These are phyloP conservation scores for Diaporthe eres DNA, from an alignment of 2,329 filamentous ascomycete genomes.

Conservation along the genomic window DNA sequence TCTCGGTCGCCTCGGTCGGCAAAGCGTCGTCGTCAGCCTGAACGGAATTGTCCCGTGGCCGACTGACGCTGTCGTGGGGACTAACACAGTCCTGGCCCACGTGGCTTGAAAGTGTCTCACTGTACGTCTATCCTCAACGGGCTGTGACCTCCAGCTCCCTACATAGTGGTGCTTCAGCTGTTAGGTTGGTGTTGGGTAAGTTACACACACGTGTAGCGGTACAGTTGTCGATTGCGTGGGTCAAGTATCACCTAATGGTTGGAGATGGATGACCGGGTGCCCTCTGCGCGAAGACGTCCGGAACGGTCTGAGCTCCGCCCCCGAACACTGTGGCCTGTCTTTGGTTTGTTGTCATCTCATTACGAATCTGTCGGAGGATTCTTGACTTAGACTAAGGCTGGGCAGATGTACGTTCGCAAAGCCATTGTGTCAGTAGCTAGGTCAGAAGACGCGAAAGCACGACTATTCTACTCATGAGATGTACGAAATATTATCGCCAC, in stretches of 20 bases:
- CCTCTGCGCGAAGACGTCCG: neutral
- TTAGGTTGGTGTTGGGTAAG: neutral
- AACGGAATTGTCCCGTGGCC: neutral
- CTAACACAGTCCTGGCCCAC: neutral
- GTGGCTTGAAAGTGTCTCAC: neutral
- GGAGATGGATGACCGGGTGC: neutral
- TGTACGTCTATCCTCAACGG: neutral
- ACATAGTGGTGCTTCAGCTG: neutral
- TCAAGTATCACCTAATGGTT: neutral
- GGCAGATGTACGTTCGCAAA: neutral
- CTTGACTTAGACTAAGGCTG: neutral
- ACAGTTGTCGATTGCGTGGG: neutral
- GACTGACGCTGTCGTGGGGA: slow-evolving; percentile 27
- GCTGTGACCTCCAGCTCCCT: neutral
- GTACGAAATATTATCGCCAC: neutral
- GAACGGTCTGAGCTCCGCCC: neutral
- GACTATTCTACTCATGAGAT: neutral
- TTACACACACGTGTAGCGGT: neutral
- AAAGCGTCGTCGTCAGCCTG: slow-evolving; percentile 30
- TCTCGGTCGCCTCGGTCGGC: slow-evolving; percentile 12
- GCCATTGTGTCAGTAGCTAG: neutral
- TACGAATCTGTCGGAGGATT: neutral
- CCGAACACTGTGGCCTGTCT: neutral
- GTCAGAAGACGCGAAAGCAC: neutral
- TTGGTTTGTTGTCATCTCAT: too few relatives aligned